Base-by-base conservation (phyloP, 352 stramenopile species). In the Phytophthora nicotianae region DNA sequence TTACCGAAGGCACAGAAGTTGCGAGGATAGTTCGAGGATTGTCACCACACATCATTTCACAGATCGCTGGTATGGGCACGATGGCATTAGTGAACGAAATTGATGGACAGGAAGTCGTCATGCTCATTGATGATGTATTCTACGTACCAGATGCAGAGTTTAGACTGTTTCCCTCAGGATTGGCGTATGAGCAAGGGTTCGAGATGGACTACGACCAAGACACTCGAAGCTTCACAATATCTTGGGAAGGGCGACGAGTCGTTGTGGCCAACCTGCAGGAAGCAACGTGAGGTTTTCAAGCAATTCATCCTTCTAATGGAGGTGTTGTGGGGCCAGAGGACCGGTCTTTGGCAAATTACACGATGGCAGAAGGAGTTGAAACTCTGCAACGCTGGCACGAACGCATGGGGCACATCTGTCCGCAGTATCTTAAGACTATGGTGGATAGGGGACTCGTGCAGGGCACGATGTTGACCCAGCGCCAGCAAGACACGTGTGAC, bases 51-150 rank as follows among this genome's bases (percentile, higher is more conserved):
- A 35, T 50, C n/a, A 26, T 21, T 20, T 20, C 33, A 7, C 33
- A 33, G 4, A 62, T 62, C 27, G 33, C 23, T 19, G 24, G 55
- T 1, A 19, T 62, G 3, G 23, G 45, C 0, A 38, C 55, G 14
- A 35, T 55, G 6, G 33, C 19, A 1, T 37, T 54, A 20, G 23
- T 52, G 4, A 52, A 16, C 8, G 42, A 61, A 4, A 16, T 52
- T 24, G 23, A 61, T 13, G 42, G 29, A 13, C 32, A 62, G 6
- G 19, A 62, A 53, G 43, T 33, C 3, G 23, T 32, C 6, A 54
- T 42, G 32, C 41, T 32, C n/a, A 16, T 62, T 4, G 54, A 62
- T 19, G 54, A 49, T 48, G 42, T 62, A 13, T 62, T 62, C 24
- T 62, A 48, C 21, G 14, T 50, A 11, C 38, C 38, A 17, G 51